phyloP scores from a whole-genome alignment of 345 rosid species.

The Sapria himalayana region DNA sequence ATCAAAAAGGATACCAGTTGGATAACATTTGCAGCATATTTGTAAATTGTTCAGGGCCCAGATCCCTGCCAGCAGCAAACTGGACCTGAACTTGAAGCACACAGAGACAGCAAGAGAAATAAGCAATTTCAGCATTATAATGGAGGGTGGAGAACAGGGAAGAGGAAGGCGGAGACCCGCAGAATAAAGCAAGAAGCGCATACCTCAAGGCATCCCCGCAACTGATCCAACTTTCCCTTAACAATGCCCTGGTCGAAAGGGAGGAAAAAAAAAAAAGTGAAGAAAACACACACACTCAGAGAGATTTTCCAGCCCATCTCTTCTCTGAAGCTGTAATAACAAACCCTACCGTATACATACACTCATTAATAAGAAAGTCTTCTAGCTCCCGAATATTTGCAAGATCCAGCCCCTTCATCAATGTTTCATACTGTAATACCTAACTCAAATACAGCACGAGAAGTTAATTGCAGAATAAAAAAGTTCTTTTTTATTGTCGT shows the following conservation, averaged over 20 bases:
- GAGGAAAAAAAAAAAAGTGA: slow-evolving; percentile 1
- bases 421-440: slow-evolving; percentile 72
- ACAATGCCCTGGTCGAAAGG: slow-evolving; percentile 54
- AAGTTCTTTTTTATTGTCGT: no score
- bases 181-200: slow-evolving; percentile 5
- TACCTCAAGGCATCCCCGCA: slow-evolving; percentile 91
- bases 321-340: slow-evolving; percentile 2
- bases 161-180: no score
- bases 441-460: no score
- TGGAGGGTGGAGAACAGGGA: no score
- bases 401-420: slow-evolving; percentile 80
- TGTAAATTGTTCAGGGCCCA: slow-evolving; percentile 73
- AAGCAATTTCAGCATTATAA: no score
- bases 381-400: slow-evolving; percentile 90
- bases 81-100: slow-evolving; percentile 54
- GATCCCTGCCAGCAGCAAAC: slow-evolving; percentile 94
- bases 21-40: slow-evolving; percentile 78
- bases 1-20: slow-evolving; percentile 35
- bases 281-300: neutral
- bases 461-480: no score
- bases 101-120: slow-evolving; percentile 3
- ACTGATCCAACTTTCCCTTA: slow-evolving; percentile 88
- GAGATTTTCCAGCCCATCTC: neutral
- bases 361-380: slow-evolving; percentile 92
- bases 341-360: slow-evolving; percentile 77